Base-by-base conservation (phyloP, 108 stramenopile genomes). In the Thalassiosira profunda region DNA sequence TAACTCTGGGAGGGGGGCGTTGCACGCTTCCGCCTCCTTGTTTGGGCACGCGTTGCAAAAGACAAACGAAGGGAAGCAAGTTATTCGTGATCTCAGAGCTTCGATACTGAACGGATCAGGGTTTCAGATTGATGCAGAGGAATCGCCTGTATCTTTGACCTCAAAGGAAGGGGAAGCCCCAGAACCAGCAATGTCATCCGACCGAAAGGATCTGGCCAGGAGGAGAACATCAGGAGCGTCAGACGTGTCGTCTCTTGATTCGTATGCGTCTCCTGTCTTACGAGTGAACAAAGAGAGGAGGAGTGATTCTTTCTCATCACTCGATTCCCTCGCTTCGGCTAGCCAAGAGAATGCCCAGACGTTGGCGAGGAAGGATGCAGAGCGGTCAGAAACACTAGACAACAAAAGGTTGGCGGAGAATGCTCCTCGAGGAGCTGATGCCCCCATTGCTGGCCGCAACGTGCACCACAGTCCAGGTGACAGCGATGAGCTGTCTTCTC, bases 251-350 rank as follows among this genome's bases (percentile, higher is more conserved):
- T 54, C 53, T 8, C 35, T 54, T 34, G 53, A 20, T 34, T 54
- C 53, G 29, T 26, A 25, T 12, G 53, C 20, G 24, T 54, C 53
- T 10, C 53, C 53, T 12, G 29, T 72, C 71, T 5, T 37, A 63
- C 5, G 30, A 54, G 52, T 54, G 29, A 47, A 12, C 38, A 40
- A 40, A 11, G 38, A 14, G 23, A 14, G 23, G 46, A 47, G 9
- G 10, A 47, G 21, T 10, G 48, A 46, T 35, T 40, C 44, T 25
- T 40, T 60, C 28, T 60, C 59, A 25, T 60, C 59, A 24, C 23
- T 60, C 25, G 59, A 60, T 2, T 60, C 59, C 8, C 29, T 42
- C 31, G 75, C 75, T 9, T 76, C 75, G 25, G 63, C 75, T 60
- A 60, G 20, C 17, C 35, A 60, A 31, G 17, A 29, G 25, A n/a